Conservation (phyloP, 2,329 filamentous ascomycete species). For the Graphilbum fragrans region DNA sequence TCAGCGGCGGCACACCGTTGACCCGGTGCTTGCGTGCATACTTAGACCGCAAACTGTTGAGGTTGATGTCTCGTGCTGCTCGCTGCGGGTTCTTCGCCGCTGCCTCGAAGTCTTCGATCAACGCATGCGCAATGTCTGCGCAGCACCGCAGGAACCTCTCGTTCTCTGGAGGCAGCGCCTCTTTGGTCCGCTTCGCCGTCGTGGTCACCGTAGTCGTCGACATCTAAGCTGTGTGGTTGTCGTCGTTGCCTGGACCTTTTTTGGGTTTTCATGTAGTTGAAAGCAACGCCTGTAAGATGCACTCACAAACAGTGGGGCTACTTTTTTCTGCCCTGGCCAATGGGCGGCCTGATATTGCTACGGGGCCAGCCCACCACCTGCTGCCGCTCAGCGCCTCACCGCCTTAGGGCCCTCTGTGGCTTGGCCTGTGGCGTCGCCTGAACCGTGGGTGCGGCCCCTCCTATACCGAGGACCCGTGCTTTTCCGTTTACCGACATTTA, state of each 20-base stretch:
- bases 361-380: no score
- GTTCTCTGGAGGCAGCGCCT: constrained; percentile 70
- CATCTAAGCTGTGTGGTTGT: no score
- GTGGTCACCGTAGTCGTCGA: constrained; percentile 19
- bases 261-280: no score
- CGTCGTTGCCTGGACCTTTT: not conserved
- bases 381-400: not conserved
- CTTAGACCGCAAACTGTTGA: constrained; percentile 78
- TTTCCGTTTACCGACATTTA: constrained; percentile 8
- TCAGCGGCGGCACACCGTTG: constrained; percentile 77
- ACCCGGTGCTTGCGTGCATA: constrained; percentile 89
- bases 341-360: not conserved
- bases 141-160: constrained; percentile 91
- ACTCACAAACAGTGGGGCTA: no score
- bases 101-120: constrained; percentile 84
- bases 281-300: no score
- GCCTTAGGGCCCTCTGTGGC: not conserved
- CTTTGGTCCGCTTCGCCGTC: constrained; percentile 37
- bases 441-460: no score
- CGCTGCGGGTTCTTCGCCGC: constrained; percentile 60
- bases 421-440: constrained; percentile 2
- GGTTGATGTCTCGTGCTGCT: constrained; percentile 75
- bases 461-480: constrained; percentile 3
- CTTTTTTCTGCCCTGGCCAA: not conserved
- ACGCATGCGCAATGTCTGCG: constrained; percentile 83